A percentile compares a stretch with the other conserved stretches of the same genome.
phyloP scores from a whole-genome alignment of 257 asterid species.

The Lavandula angustifolia region DNA sequence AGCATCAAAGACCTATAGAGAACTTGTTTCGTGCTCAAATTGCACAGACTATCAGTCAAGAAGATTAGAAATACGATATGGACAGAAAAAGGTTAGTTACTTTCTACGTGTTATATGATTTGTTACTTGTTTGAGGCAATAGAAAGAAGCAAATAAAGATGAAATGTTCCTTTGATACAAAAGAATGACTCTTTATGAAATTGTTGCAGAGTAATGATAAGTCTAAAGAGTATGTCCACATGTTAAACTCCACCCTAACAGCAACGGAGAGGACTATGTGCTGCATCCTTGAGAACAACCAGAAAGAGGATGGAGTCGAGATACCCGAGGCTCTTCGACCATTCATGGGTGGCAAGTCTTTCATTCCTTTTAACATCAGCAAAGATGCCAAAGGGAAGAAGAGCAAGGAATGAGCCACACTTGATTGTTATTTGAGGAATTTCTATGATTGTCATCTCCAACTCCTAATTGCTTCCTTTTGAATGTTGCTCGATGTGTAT shows the following conservation, averaged over 20 bases:
- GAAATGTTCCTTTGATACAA: not conserved
- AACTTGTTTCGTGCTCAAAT: conserved; percentile 94
- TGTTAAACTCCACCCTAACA: conserved; percentile 90
- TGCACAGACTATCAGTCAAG: conserved; percentile 91
- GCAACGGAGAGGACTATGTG: conserved; percentile 96
- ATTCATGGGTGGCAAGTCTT: conserved; percentile 71
- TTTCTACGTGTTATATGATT: not conserved
- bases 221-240: conserved; percentile 78
- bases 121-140: not conserved
- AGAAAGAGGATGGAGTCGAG: conserved; percentile 85
- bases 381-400: conserved; percentile 72
- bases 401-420: conserved; percentile 37
- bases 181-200: conserved; percentile 4
- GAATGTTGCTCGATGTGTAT: conserved; percentile 10
- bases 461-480: not conserved
- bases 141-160: not conserved
- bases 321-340: conserved; percentile 71
- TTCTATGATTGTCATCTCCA: not conserved
- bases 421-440: not conserved
- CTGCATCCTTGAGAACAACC: conserved; percentile 87
- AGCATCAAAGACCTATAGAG: conserved; percentile 75
- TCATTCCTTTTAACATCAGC: conserved; percentile 57
- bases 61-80: conserved; percentile 79
- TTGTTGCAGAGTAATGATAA: conserved; percentile 71
- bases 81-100: conserved; percentile 76